Evolutionary conservation across 176 grass and related monocot genomes (phyloP), one percentile per base, ranked within the genome.

Genomic region (Pharus latifolius): DNA sequence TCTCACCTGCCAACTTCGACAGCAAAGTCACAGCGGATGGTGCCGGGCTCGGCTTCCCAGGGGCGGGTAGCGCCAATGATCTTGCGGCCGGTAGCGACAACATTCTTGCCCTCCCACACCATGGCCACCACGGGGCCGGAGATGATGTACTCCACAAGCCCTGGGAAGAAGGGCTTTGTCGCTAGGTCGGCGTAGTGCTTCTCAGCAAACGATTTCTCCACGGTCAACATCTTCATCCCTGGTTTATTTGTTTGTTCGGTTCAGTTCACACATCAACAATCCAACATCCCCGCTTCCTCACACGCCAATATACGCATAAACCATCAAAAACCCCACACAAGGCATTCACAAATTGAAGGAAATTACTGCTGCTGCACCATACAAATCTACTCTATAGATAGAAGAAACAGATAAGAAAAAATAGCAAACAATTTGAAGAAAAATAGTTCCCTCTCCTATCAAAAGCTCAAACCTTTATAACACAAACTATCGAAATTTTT

Each of bases 61-160:
- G 95, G 95, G 70, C 85, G 83, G 70, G 95, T 99, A 53, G 95
- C 95, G 0, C 95, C 95, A 13, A 99, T 81, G 41, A 94, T 83
- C 89, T 87, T 90, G 79, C 95, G 95, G 32, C 95, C 95, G 16
- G 90, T 94, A 47, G 68, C 11, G 10, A 99, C 95, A 10, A 99
- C 90, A 49, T 73, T 81, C 84, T 94, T 99, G 37, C 95, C 95
- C 68, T 88, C 95, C 95, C 95, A 99, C 29, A 94, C 95, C 95
- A 94, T 99, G 67, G 95, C 95, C 18, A 94, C 95, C 37, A 94
- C 95, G 7, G 95, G 95, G 48, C 95, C 95, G 11, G 95, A 99
- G 82, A 94, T 65, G 75, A 99, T 99, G 84, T 99, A 94, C 41
- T 91, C 90, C 40, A 99, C 95, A 9, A 99, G 87, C 35, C 87